These are phyloP conservation scores for Pouteria glomerata DNA, from an alignment of 148 eudicot species.

Conservation along the genomic window DNA sequence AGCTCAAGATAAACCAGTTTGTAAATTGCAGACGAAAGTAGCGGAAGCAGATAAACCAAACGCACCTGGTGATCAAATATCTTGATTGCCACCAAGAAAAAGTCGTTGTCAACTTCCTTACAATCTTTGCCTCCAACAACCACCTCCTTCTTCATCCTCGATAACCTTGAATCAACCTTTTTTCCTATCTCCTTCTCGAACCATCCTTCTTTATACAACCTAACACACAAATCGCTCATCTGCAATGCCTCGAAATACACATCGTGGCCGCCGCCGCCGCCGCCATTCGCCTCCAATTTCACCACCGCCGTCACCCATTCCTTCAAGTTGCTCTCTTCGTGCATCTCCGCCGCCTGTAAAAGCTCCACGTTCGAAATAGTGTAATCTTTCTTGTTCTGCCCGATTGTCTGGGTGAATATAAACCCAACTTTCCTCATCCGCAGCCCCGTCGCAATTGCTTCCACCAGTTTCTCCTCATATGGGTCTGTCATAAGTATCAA, in stretches of 20 bases:
- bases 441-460: conserved; percentile 70
- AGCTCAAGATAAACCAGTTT: not conserved
- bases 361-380: conserved; percentile 78
- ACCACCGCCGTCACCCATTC: conserved; percentile 98
- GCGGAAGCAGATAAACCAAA: not conserved
- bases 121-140: conserved; percentile 93
- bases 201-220: conserved; percentile 90
- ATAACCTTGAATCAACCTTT: conserved; percentile 67
- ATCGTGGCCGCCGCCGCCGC: conserved; percentile 71
- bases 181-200: conserved; percentile 49
- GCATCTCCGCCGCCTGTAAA: conserved; percentile 79
- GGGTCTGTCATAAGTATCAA: conserved; percentile 57
- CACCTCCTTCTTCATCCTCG: conserved; percentile 89
- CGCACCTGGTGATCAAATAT: conserved; percentile 89
- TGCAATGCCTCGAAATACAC: conserved; percentile 99
- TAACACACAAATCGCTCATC: conserved; percentile 94
- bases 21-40: not conserved
- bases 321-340: conserved; percentile 70
- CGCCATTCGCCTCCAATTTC: conserved; percentile 85
- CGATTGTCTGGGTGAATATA: conserved; percentile 80
- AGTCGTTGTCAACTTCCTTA: conserved; percentile 87
- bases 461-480: conserved; percentile 78
- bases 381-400: conserved; percentile 68
- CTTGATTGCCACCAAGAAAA: conserved; percentile 90
- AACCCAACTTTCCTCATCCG: conserved; percentile 94